Percentiles rank a stretch among this genome's conserved stretches.
These are phyloP conservation scores for Lipomyces sp. DNA, from an alignment of 805 yeast species.

Conservation along the genomic window DNA sequence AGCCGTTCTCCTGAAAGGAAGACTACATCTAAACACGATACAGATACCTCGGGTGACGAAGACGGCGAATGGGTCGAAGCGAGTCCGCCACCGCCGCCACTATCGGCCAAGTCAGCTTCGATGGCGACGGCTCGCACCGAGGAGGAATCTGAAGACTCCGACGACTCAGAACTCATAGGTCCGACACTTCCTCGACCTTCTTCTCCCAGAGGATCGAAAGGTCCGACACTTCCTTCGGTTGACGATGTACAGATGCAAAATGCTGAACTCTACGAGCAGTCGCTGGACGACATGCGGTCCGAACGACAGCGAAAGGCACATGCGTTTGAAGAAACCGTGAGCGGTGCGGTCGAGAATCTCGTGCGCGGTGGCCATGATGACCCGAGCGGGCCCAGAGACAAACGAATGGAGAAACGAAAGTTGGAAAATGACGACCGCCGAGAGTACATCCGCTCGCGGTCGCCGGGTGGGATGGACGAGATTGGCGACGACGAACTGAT, in stretches of 20 bases:
- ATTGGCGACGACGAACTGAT: slow-evolving; percentile 21
- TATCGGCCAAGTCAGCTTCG: too few species aligned
- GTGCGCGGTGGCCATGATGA: slow-evolving; percentile 11
- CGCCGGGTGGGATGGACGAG: slow-evolving; percentile 24
- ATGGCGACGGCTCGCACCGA: not conserved
- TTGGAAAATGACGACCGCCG: slow-evolving; percentile 19
- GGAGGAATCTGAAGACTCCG: slow-evolving; percentile 4
- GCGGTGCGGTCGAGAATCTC: slow-evolving; percentile 19
- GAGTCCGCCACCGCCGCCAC: too few species aligned
- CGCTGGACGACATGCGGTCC: slow-evolving; percentile 12
- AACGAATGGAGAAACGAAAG: slow-evolving; percentile 12
- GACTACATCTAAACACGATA: too few species aligned
- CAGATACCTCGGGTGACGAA: too few species aligned
- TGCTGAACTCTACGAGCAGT: slow-evolving; percentile 1
- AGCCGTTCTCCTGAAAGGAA: too few species aligned
- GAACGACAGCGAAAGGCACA: not conserved
- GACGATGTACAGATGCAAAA: slow-evolving; percentile 15
- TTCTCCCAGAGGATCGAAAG: too few species aligned
- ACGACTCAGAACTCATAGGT: slow-evolving; percentile 14
- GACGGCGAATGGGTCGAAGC: slow-evolving; percentile 2
- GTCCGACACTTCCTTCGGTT: slow-evolving; percentile 19
- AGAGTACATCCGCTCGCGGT: slow-evolving; percentile 10
- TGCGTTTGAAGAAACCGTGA: not conserved
- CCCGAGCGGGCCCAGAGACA: slow-evolving; percentile 10
- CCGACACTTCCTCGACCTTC: slow-evolving; percentile 10